Evolutionary conservation across 2,329 filamentous ascomycete genomes (phyloP).

Genomic region (Annulohypoxylon truncatum): DNA sequence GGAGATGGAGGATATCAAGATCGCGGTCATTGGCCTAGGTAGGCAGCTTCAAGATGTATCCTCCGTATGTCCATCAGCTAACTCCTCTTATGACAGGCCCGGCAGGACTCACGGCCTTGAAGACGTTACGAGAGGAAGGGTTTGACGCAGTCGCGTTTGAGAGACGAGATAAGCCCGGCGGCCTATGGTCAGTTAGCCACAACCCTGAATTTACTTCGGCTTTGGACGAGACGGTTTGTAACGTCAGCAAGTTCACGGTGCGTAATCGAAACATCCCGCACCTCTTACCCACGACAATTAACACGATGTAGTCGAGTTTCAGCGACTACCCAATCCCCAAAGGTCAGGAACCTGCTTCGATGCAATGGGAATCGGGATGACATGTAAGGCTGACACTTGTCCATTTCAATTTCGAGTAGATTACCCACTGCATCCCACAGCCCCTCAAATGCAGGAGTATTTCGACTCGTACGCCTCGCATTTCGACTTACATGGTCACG

Average conservation of each 20-base stretch:
- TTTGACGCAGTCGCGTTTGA: slow-evolving; percentile 59
- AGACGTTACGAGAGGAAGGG: slow-evolving; percentile 58
- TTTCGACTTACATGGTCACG: slow-evolving; percentile 34
- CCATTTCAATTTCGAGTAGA: slow-evolving; percentile 13
- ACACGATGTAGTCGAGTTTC: slow-evolving; percentile 35
- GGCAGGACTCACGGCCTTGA: slow-evolving; percentile 55
- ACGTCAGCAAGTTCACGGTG: slow-evolving; percentile 49
- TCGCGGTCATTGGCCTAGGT: slow-evolving; percentile 50
- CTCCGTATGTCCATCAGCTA: not conserved
- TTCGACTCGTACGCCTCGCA: slow-evolving; percentile 38
- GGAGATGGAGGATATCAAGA: slow-evolving; percentile 26
- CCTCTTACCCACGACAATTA: not conserved
- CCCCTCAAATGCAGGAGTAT: slow-evolving; percentile 28
- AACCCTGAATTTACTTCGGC: slow-evolving; percentile 41
- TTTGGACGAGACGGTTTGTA: slow-evolving; percentile 52
- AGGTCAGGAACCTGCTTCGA: slow-evolving; percentile 18
- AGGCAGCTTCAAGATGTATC: not conserved
- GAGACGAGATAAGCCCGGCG: slow-evolving; percentile 54
- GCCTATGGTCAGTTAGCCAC: slow-evolving; percentile 57
- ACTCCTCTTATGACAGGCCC: slow-evolving; percentile 43
- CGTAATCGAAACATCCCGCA: not conserved
- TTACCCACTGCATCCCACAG: slow-evolving; percentile 29
- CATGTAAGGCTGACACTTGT: not conserved
- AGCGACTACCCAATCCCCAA: slow-evolving; percentile 40
- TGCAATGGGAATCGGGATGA: not conserved